These are phyloP conservation scores for Scheffersomyces parashehatae DNA, from an alignment of 1,139 yeast species.

Conservation along the genomic window DNA sequence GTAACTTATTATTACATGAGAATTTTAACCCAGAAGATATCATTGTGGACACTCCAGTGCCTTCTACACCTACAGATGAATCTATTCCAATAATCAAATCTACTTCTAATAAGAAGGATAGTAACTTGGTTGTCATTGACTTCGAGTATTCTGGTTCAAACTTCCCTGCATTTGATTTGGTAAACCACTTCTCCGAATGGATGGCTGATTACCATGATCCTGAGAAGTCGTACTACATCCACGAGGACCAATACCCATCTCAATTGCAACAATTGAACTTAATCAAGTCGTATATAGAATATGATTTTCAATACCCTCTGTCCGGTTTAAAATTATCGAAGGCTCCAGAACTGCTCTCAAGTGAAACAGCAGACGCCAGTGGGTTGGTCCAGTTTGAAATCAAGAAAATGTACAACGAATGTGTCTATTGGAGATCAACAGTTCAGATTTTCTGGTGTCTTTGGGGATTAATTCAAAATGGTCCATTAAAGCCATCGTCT, in stretches of 20 bases:
- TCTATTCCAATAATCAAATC: constrained; percentile 13
- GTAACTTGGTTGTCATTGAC: constrained; percentile 86
- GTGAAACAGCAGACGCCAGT: constrained; percentile 19
- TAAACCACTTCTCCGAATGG: constrained; percentile 93
- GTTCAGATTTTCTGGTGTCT: constrained; percentile 81
- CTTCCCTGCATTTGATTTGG: constrained; percentile 84
- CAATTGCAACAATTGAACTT: constrained; percentile 68
- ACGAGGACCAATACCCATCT: constrained; percentile 61
- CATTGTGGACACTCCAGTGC: constrained; percentile 20
- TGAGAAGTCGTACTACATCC: constrained; percentile 56
- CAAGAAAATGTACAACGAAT: constrained; percentile 59
- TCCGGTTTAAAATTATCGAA: constrained; percentile 27
- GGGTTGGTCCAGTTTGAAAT: constrained; percentile 53
- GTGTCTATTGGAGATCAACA: constrained; percentile 76
- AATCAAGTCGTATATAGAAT: constrained; percentile 70
- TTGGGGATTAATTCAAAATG: constrained; percentile 89
- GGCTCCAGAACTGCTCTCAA: constrained; percentile 13
- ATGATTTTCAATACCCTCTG: constrained; percentile 44
- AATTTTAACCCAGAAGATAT: constrained; percentile 37
- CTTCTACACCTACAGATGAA: constrained; percentile 24
- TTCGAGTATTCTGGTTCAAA: constrained; percentile 97
- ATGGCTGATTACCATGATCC: constrained; percentile 88
- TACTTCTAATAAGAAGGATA: constrained; percentile 51
- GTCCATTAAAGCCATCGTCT: constrained; percentile 29
- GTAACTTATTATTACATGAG: constrained; percentile 66